phyloP scores from a whole-genome alignment of 1,284 basidiomycete species.

The Singerocomus inundabilis region DNA sequence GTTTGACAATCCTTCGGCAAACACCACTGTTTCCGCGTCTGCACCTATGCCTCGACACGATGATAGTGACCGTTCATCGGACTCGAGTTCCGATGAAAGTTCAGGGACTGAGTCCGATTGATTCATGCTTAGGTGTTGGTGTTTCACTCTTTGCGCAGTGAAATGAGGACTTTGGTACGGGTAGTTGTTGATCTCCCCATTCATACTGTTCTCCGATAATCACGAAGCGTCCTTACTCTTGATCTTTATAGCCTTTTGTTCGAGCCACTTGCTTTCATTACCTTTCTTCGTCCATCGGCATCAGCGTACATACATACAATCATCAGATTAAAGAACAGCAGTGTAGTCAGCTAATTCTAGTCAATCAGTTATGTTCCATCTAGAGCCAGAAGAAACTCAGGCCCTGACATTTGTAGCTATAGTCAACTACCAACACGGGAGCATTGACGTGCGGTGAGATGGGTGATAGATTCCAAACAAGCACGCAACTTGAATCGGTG shows the following conservation, averaged over 20 bases:
- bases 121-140: constrained; percentile 26
- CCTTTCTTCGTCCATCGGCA: constrained; percentile 28
- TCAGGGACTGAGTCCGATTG: constrained; percentile 82
- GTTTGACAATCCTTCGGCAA: constrained; percentile 58
- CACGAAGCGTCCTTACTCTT: constrained; percentile 25
- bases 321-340: constrained; percentile 39
- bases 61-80: constrained; percentile 73
- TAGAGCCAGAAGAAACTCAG: constrained; percentile 14
- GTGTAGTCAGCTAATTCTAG: constrained; percentile 40
- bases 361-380: constrained; percentile 22
- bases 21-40: constrained; percentile 35
- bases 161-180: constrained; percentile 24
- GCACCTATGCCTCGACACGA: constrained; percentile 38
- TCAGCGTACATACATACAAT: constrained; percentile 38
- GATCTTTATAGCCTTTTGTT: constrained; percentile 37
- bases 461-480: constrained; percentile 4
- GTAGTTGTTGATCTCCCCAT: constrained; percentile 15
- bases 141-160: constrained; percentile 11
- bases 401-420: constrained; percentile 15
- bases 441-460: not conserved
- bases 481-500: not conserved
- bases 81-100: constrained; percentile 75
- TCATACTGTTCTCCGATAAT: constrained; percentile 30
- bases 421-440: constrained; percentile 1
- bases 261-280: constrained; percentile 29